These are phyloP conservation scores for Termitomyces sp. DNA, from an alignment of 1,284 basidiomycete genomes.

Conservation along the genomic window DNA sequence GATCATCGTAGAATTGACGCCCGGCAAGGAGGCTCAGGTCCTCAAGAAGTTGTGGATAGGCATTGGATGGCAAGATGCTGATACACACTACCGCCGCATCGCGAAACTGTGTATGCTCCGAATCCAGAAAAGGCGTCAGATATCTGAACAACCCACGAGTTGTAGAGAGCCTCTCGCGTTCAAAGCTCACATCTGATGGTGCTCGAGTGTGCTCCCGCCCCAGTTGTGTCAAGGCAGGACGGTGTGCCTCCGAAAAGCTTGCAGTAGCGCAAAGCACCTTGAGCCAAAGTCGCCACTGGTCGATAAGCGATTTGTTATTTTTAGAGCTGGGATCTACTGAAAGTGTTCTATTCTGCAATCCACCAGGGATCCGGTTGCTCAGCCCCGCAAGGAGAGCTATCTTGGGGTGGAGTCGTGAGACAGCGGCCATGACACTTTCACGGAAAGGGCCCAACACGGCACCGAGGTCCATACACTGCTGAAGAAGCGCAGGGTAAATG, in stretches of 20 bases:
- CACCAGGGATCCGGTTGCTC: constrained; percentile 44
- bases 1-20: constrained; percentile 80
- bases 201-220: constrained; percentile 69
- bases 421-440: constrained; percentile 60
- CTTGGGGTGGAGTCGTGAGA: constrained; percentile 59
- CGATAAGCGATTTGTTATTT: constrained; percentile 64
- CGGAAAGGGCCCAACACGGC: constrained; percentile 47
- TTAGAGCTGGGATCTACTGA: constrained; percentile 44
- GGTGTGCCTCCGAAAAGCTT: constrained; percentile 55
- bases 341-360: constrained; percentile 35
- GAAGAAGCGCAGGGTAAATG: constrained; percentile 60
- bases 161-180: constrained; percentile 72
- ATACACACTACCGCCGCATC: constrained; percentile 86
- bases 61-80: constrained; percentile 75
- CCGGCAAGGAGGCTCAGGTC: constrained; percentile 78
- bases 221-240: constrained; percentile 46
- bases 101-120: constrained; percentile 79
- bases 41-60: constrained; percentile 80
- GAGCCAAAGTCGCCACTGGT: constrained; percentile 88
- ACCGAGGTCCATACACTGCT: constrained; percentile 44
- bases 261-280: constrained; percentile 81
- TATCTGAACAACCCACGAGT: constrained; percentile 83
- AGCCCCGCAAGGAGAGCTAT: constrained; percentile 67
- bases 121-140: constrained; percentile 82
- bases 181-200: constrained; percentile 66